Evolutionary conservation across 306 rosid genomes (phyloP).

Genomic region (Prinsepia uniflora): DNA sequence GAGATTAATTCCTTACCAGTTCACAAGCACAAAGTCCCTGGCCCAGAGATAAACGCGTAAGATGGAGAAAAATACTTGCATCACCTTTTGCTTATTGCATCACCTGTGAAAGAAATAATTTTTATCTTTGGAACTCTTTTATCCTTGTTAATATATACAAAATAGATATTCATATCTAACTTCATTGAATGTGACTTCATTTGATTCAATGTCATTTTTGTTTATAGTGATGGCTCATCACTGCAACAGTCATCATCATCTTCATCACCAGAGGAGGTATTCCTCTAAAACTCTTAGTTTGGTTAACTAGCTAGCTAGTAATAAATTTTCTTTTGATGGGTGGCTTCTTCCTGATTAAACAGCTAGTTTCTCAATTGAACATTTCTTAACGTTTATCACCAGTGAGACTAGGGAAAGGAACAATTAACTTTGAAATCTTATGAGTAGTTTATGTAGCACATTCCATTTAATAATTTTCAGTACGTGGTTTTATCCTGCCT

Average conservation of each 20-base stretch:
- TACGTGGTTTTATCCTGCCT: not conserved
- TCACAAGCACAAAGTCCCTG: constrained; percentile 45
- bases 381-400: not conserved
- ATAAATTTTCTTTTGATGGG: not conserved
- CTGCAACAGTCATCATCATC: constrained; percentile 32
- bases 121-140: not conserved
- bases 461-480: not conserved
- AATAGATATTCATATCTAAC: not conserved
- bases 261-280: constrained; percentile 22
- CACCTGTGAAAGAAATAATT: not conserved
- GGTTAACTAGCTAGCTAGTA: not conserved
- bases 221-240: constrained; percentile 16
- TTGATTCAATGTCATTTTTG: not conserved
- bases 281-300: not conserved
- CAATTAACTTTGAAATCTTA: not conserved
- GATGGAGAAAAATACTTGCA: constrained; percentile 11
- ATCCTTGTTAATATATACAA: not conserved
- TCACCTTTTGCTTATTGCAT: not conserved
- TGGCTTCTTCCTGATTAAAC: not conserved
- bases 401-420: not conserved
- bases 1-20: constrained; percentile 58
- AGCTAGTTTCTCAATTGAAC: not conserved
- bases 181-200: not conserved
- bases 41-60: constrained; percentile 34
- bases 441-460: constrained; percentile 1